Base-by-base conservation (phyloP, 257 asterid species). In the Nicotiana benthamiana region DNA sequence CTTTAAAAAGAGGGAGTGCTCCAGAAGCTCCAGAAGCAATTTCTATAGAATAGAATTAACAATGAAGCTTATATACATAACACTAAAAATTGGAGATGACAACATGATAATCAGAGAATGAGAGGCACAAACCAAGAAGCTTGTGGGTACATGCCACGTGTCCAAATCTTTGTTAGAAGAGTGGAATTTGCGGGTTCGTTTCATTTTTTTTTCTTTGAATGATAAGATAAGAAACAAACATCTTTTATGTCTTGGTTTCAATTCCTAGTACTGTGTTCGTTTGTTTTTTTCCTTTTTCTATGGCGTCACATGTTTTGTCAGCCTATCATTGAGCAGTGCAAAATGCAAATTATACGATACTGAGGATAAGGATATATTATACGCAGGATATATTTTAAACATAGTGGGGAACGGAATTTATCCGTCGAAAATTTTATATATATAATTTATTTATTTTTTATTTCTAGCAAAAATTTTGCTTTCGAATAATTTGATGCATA, bases 71-170 rank as follows among this genome's bases (percentile, higher is more conserved):
- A 43, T 2, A 0, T 26, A 20, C 8, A 40, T 40, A 11, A 9
- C 15, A 59, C 0, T 59, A 59, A 20, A 40, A 9, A 20, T 2
- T 0, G 18, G 61, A n/a, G 61, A 54, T 54, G 64, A 59, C 9
- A 59, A 51, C 54, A 51, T 51, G 54, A 59, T 20, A 54, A 54
- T 54, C 61, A 54, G 22, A 54, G 61, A 54, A 54, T 54, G 78
- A 70, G 59, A 43, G 28, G 40, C 40, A 46, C 0, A 46, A 24
- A 3, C 4, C 9, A 72, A 72, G 40, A 24, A 79, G 62, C 72
- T n/a, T 79, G 82, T 61, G 75, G 75, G 9, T 36, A 32, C 27
- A 9, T 57, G 75, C 82, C 82, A 79, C 82, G 82, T 79, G 81
- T 77, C 68, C 57, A 59, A 59, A 17, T 79, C 0, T 79, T 60